Conservation (phyloP, 495 filamentous ascomycete species). For the Neurospora sp. region DNA sequence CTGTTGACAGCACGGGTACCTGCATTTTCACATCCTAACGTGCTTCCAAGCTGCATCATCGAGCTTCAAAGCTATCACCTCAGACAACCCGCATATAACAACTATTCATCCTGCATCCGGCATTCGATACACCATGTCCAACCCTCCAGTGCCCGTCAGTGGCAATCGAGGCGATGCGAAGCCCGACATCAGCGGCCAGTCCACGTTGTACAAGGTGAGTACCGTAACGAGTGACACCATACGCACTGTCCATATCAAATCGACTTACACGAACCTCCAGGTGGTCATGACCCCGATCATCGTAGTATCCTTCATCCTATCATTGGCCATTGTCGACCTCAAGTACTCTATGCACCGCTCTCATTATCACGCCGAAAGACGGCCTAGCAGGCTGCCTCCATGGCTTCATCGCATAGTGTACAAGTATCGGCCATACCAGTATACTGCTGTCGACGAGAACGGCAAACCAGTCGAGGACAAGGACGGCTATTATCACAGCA, state of each 20-base stretch:
- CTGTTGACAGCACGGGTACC: not conserved
- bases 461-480: not conserved
- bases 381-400: slow-evolving; percentile 16
- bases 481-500: slow-evolving; percentile 39
- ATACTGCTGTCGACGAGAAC: slow-evolving; percentile 12
- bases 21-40: not conserved
- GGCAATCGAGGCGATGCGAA: slow-evolving; percentile 13
- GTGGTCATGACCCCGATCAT: slow-evolving; percentile 38
- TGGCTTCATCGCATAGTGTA: slow-evolving; percentile 32
- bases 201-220: slow-evolving; percentile 27
- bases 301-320: slow-evolving; percentile 43
- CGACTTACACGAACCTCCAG: slow-evolving; percentile 12
- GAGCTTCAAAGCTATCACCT: not conserved
- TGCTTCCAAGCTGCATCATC: not conserved
- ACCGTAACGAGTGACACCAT: not conserved
- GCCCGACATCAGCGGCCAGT: slow-evolving; percentile 11
- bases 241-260: not conserved
- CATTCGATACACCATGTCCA: slow-evolving; percentile 2
- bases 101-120: not conserved
- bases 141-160: slow-evolving; percentile 8
- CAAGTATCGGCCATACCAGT: slow-evolving; percentile 21
- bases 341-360: slow-evolving; percentile 29
- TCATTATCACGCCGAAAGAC: slow-evolving; percentile 26
- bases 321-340: slow-evolving; percentile 38
- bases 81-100: not conserved